A percentile compares a stretch with the other conserved stretches of the same genome.
Evolutionary conservation across 148 eudicot genomes (phyloP).

Genomic region (Cornus florida): DNA sequence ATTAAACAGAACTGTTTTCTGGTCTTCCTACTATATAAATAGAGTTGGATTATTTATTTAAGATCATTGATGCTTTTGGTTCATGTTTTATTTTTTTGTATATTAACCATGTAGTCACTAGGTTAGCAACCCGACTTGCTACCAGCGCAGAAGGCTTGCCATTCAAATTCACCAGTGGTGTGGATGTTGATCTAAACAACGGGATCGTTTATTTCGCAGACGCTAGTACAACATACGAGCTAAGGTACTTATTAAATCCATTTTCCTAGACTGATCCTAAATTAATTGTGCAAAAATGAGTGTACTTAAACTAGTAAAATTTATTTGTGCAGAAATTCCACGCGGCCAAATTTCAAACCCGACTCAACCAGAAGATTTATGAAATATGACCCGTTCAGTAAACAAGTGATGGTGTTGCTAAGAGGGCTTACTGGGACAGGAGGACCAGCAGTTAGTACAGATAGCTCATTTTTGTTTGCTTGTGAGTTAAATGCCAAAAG

Average conservation of each 20-base stretch:
- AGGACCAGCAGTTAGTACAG: neutral
- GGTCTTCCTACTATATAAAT: too few species aligned
- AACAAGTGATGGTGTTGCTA: constrained; percentile 4
- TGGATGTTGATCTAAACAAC: neutral
- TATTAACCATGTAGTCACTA: too few species aligned
- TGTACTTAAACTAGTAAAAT: too few species aligned
- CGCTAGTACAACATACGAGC: neutral
- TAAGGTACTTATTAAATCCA: neutral
- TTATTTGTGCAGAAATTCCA: neutral
- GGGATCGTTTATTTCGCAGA: constrained; percentile 7
- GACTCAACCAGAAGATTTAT: constrained; percentile 11
- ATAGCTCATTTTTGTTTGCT: neutral
- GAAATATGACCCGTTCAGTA: constrained; percentile 2
- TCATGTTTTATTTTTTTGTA: too few species aligned
- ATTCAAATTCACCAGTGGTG: neutral
- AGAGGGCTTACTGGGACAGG: neutral
- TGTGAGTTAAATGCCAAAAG: neutral
- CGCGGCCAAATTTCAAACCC: neutral
- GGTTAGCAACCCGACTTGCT: neutral
- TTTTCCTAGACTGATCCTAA: neutral
- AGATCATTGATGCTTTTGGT: too few species aligned
- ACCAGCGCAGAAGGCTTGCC: constrained; percentile 5
- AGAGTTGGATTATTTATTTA: too few species aligned
- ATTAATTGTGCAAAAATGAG: too few species aligned
- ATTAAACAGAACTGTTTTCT: too few species aligned